These are phyloP conservation scores for Glutinoglossum americanum DNA, from an alignment of 495 filamentous ascomycete genomes.

Conservation along the genomic window DNA sequence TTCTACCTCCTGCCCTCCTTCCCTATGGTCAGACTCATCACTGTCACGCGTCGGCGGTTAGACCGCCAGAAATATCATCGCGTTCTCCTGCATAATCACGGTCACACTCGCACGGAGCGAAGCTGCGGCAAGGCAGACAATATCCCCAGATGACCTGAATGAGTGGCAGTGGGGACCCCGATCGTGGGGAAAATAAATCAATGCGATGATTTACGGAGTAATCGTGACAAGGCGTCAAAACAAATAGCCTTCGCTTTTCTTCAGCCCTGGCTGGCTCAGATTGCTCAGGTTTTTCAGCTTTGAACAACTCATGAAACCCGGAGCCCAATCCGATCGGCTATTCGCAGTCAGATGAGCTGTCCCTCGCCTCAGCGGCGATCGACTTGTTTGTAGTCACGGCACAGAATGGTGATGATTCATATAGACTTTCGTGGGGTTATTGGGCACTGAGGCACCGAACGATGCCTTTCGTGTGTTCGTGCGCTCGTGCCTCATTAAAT, in stretches of 20 bases:
- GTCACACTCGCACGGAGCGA: background rate
- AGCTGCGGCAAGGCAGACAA: background rate
- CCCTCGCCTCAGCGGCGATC: background rate
- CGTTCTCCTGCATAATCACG: conserved; percentile 1
- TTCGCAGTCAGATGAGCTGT: conserved; percentile 1
- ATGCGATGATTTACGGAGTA: background rate
- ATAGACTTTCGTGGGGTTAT: background rate
- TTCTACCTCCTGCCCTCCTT: too few relatives aligned
- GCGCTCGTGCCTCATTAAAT: background rate
- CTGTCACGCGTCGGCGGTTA: background rate
- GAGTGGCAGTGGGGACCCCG: background rate
- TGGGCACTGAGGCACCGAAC: background rate
- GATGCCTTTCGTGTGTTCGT: background rate
- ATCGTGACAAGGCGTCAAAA: background rate
- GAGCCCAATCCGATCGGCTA: background rate
- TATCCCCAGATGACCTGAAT: background rate
- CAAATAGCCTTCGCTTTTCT: background rate
- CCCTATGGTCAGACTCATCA: background rate
- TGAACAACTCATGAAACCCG: conserved; percentile 1
- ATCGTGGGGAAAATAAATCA: background rate
- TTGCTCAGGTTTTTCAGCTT: background rate
- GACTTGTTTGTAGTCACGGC: background rate
- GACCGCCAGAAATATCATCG: background rate
- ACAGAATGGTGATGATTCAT: background rate
- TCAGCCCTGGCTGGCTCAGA: background rate